Evolutionary conservation across 805 yeast genomes (phyloP).

Genomic region (Starmerella bombicola): DNA sequence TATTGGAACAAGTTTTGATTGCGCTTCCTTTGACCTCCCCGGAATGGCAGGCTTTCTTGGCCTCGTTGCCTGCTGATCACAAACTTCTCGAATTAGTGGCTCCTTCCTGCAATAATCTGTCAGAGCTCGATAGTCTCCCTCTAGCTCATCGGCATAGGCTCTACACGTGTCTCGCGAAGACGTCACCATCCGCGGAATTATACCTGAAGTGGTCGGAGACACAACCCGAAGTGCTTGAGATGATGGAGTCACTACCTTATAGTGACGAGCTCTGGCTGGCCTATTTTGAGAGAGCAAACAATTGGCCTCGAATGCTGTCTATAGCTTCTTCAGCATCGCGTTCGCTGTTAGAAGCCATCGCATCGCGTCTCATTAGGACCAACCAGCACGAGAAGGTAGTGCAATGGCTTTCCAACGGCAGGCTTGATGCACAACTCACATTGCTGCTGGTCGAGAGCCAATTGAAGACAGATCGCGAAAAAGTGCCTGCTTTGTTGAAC

Average conservation of each 20-base stretch:
- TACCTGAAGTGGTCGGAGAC: background rate
- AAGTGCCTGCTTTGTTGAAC: too few species aligned
- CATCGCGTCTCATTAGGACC: background rate
- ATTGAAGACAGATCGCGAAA: too few species aligned
- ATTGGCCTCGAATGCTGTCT: background rate
- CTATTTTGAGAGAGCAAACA: background rate
- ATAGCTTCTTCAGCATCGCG: background rate
- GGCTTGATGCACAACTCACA: too few species aligned
- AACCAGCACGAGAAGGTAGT: background rate
- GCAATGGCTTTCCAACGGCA: too few species aligned
- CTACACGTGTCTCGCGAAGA: too few species aligned
- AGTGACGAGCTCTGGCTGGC: background rate
- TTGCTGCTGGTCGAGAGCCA: too few species aligned
- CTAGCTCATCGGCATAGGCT: too few species aligned
- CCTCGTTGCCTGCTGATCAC: background rate
- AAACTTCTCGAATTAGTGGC: too few species aligned
- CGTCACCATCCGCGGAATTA: background rate
- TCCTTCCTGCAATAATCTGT: too few species aligned
- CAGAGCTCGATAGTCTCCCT: too few species aligned
- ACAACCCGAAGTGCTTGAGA: background rate
- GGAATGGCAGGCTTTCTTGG: conserved; percentile 1
- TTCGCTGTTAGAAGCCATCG: background rate
- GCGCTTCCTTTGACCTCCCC: conserved; percentile 3
- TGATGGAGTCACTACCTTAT: background rate
- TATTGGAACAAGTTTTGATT: conserved; percentile 1